A percentile compares a stretch with the other conserved stretches of the same genome.
These are phyloP conservation scores for Silybum marianum DNA, from an alignment of 129 eudicot genomes.

Conservation along the genomic window DNA sequence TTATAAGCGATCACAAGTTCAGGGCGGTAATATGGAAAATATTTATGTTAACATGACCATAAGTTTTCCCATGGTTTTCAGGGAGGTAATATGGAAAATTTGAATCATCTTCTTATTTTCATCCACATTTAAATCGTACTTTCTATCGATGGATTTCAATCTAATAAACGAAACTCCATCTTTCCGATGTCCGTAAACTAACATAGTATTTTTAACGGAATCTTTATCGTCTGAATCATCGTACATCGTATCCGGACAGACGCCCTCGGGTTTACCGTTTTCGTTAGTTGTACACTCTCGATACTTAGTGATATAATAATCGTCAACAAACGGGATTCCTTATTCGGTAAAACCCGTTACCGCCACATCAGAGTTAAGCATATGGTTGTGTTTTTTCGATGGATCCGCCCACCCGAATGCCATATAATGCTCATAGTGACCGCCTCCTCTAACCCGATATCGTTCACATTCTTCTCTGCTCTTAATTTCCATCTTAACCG, in stretches of 20 bases:
- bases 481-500: slow-evolving; percentile 84
- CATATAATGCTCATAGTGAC: slow-evolving; percentile 62
- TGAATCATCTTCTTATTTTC: slow-evolving; percentile 54
- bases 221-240: no score
- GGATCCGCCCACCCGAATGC: slow-evolving; percentile 95
- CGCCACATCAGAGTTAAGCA: slow-evolving; percentile 82
- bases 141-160: slow-evolving; percentile 53
- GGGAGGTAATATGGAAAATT: slow-evolving; percentile 80
- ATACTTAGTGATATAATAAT: slow-evolving; percentile 69
- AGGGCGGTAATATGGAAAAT: no score
- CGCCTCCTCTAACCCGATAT: slow-evolving; percentile 87
- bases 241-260: slow-evolving; percentile 75
- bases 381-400: slow-evolving; percentile 49
- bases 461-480: slow-evolving; percentile 52
- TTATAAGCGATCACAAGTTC: no score
- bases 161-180: slow-evolving; percentile 89
- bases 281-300: slow-evolving; percentile 63
- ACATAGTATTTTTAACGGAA: slow-evolving; percentile 66
- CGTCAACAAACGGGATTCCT: slow-evolving; percentile 78
- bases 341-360: slow-evolving; percentile 74
- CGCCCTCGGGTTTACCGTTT: slow-evolving; percentile 62
- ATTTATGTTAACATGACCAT: slow-evolving; percentile 65
- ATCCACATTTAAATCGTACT: slow-evolving; percentile 64
- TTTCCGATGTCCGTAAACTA: slow-evolving; percentile 87
- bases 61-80: slow-evolving; percentile 76